These are phyloP conservation scores for Crithidia sp. DNA, from an alignment of 208 protist species.

Conservation along the genomic window DNA sequence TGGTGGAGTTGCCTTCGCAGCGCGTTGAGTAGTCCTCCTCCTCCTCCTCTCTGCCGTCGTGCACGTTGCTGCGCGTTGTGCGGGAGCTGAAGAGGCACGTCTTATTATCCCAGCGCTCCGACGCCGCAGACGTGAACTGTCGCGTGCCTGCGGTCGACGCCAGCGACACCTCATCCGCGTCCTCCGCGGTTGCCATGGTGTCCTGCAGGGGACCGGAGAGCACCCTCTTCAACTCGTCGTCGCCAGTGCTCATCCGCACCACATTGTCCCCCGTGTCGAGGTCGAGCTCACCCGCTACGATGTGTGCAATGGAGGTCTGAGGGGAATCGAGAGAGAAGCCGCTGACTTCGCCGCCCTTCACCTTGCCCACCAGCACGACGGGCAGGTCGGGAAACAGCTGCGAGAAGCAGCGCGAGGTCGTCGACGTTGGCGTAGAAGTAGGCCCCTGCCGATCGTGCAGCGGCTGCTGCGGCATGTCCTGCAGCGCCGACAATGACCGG, in stretches of 20 bases:
- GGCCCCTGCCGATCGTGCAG: not conserved
- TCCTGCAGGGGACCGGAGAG: not conserved
- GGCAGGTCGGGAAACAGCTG: conserved; percentile 9
- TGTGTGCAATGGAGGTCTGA: not conserved
- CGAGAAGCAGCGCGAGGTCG: conserved; percentile 1
- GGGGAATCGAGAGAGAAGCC: conserved; percentile 1
- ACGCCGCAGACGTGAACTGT: not conserved
- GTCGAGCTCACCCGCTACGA: not conserved
- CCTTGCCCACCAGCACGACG: not conserved
- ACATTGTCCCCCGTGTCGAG: conserved; percentile 4
- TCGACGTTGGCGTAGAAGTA: not conserved
- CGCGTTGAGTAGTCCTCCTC: not conserved
- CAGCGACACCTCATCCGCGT: not conserved
- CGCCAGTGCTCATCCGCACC: conserved; percentile 9
- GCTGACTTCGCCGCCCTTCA: not conserved
- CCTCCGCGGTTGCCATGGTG: not conserved
- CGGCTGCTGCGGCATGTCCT: not conserved
- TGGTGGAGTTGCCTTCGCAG: not conserved
- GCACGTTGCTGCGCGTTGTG: not conserved
- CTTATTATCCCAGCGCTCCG: not conserved
- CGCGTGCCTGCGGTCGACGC: conserved; percentile 10
- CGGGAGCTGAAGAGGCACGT: conserved; percentile 3
- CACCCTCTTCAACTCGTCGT: not conserved
- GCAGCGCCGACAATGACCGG: not conserved
- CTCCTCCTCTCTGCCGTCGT: not conserved